Evolutionary conservation across 306 rosid species (phyloP).

Genomic region (Vachellia collinsii): DNA sequence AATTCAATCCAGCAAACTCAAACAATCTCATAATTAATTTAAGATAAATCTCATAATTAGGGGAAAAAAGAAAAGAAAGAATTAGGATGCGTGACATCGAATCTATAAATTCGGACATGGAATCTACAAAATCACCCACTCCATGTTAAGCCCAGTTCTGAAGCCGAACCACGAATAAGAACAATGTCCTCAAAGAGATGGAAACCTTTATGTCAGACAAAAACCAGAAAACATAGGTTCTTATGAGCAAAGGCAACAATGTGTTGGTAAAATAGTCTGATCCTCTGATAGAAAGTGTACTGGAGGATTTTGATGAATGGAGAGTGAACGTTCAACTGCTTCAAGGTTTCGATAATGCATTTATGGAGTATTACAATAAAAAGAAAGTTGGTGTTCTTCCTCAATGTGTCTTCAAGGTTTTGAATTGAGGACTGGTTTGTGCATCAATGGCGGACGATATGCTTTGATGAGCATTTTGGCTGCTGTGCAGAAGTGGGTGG

Average conservation of each 20-base stretch:
- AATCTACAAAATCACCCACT: constrained; percentile 23
- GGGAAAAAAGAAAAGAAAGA: no score
- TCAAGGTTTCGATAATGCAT: constrained; percentile 6
- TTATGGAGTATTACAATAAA: neutral
- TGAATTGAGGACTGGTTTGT: no score
- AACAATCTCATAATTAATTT: no score
- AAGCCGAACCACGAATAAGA: neutral
- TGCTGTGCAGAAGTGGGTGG: no score
- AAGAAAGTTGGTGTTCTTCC: neutral
- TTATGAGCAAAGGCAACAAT: constrained; percentile 40
- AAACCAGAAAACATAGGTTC: constrained; percentile 40
- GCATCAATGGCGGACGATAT: no score
- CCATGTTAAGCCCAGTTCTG: constrained; percentile 24
- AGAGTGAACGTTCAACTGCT: constrained; percentile 10
- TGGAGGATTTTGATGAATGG: constrained; percentile 49
- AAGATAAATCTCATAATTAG: no score
- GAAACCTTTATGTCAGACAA: constrained; percentile 39
- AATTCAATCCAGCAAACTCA: no score
- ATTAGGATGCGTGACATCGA: no score
- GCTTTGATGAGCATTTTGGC: no score
- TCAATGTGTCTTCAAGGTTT: neutral
- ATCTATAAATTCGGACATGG: no score
- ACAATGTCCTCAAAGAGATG: constrained; percentile 28
- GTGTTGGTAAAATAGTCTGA: constrained; percentile 36
- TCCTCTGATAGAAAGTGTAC: constrained; percentile 12